phyloP scores from a whole-genome alignment of 768 basidiomycete species.

The Mycena vitilis region DNA sequence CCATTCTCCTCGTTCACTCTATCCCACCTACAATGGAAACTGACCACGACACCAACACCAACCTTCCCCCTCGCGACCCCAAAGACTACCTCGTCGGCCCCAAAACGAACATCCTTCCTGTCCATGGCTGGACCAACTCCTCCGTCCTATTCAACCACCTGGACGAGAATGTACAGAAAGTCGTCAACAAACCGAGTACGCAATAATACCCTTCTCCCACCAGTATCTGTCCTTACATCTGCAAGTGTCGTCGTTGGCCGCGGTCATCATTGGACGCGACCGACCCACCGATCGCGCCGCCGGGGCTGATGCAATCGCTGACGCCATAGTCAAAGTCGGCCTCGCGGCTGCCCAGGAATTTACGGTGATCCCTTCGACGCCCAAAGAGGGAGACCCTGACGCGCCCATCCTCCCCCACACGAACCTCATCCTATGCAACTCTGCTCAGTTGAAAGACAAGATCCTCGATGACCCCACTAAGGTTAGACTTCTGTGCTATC shows the following conservation, averaged over 20 bases:
- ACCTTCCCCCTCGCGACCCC: background rate
- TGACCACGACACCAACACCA: background rate
- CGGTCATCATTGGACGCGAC: constrained; percentile 13
- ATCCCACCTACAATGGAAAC: constrained; percentile 12
- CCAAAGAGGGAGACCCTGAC: background rate
- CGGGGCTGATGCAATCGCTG: constrained; percentile 6
- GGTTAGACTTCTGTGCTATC: background rate
- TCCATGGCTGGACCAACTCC: constrained; percentile 10
- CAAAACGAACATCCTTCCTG: constrained; percentile 9
- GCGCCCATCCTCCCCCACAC: constrained; percentile 3
- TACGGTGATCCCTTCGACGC: too few relatives aligned
- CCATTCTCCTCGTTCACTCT: too few relatives aligned
- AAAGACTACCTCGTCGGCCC: constrained; percentile 11
- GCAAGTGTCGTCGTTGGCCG: constrained; percentile 20
- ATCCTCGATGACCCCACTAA: constrained; percentile 11
- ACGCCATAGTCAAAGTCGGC: background rate
- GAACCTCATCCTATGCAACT: constrained; percentile 1
- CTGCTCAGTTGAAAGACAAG: constrained; percentile 4
- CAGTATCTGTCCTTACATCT: background rate
- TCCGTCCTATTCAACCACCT: constrained; percentile 12
- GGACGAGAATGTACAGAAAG: constrained; percentile 1
- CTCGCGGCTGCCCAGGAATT: constrained; percentile 1
- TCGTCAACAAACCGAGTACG: constrained; percentile 19
- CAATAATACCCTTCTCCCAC: too few relatives aligned
- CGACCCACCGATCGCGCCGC: constrained; percentile 13